Evolutionary conservation across 768 basidiomycete genomes (phyloP), one percentile per base, ranked within the genome.

Genomic region (Rhodotorula graminis): DNA sequence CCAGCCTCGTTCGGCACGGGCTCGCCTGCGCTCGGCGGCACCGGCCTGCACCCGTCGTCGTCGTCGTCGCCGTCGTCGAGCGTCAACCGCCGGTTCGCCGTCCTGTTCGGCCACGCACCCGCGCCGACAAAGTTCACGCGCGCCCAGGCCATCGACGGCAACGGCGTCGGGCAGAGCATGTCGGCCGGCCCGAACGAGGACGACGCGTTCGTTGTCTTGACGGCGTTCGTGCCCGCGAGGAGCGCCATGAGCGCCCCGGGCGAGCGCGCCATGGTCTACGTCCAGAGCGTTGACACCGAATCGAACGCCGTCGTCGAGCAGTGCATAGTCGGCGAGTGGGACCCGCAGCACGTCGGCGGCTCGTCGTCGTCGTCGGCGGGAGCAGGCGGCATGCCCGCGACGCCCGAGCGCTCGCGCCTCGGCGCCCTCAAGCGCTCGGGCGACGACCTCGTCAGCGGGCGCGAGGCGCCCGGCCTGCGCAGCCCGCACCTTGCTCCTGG

Each of bases 151-250:
- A 72, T 76, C 52, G 71, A 76, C 42, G 74, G 71, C 11, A 70
- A 72, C 59, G 74, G 74, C 14, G 71, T 76, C 23, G 71, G 71
- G 29, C 49, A 64, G 55, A 70, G 70, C 53, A 75, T 75, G 74
- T 50, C 7, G n/a, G 61, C 65, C 23, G 74, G 74, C 15, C 60
- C 53, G 52, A 56, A 65, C 42, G 68, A 67, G 59, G 62, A 61
- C 18, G 74, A 76, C 19, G 71, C 74, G 33, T 76, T 76, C 23
- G 74, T 76, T 21, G 69, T 76, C 4, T 31, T 76, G 61, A 70
- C 74, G 53, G 67, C 71, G n/a, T 72, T 72, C 37, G 65, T 67
- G 21, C 74, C 74, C 2, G 25, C 57, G 29, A 49, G 74, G 42
- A 14, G 33, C 1, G 10, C 16, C 15, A 76, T 76, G 74, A 68